Base-by-base conservation (phyloP, 441 rosid species). In the Biscutella laevigata region DNA sequence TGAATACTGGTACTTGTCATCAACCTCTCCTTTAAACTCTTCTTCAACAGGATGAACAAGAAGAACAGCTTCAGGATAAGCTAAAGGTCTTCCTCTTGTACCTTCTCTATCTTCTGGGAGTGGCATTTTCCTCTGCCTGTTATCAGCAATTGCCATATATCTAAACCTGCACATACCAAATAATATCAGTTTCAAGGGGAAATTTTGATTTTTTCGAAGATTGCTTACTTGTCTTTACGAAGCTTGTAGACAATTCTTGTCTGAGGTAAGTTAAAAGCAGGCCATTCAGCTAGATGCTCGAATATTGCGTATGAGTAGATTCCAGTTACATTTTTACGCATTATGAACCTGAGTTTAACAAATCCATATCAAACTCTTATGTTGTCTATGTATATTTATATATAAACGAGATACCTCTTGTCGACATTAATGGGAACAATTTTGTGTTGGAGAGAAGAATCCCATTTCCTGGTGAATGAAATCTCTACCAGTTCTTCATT, bases 1-100 rank as follows among this genome's bases (percentile, higher is more conserved):
- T 0, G 98, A 90, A 56, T 90, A 90, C 49, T 90, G 76, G 39
- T 87, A 91, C 74, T 87, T 91, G 63, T 91, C 98, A 70, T 86
- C 97, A 57, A 89, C 97, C 82, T 89, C 97, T 51, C 94, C 97
- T 55, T 71, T 64, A 59, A 86, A 74, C 54, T 84, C 83, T 5
- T 79, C 73, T 64, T 89, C 91, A 3, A 83, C 70, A 4, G 97
- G 97, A 33, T 82, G 62, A 56, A 77, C 72, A 30, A 89, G 84
- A 41, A 79, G 71, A 46, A 86, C 95, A 3, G 97, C 97, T 67
- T 89, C 97, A 0, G 88, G 97, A 41, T 41, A 66, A 29, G 86
- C 90, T 11, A 89, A 68, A 1, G 81, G 40, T 54, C 69, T 69
- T 51, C 97, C 81, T 74, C 94, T 73, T 50, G 68, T 70, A 2